Base-by-base conservation (phyloP, 306 rosid genomes). In the Crataegus laevigata region DNA sequence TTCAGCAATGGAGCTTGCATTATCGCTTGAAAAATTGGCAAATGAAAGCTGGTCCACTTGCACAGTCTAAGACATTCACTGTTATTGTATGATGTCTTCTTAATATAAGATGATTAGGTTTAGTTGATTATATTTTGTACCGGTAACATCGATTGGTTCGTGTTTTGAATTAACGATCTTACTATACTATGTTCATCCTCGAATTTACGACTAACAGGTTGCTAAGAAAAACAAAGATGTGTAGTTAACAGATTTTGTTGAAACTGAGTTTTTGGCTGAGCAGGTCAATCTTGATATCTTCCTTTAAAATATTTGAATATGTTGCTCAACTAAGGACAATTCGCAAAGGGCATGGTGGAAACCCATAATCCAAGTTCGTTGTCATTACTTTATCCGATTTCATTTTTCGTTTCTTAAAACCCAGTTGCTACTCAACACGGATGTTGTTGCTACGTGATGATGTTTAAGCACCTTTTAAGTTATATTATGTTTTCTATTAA, bases 291-390 rank as follows among this genome's bases (percentile, higher is more conserved):
- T 54, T 34, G 55, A 69, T 34, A 10, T 40, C 43, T 32, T 32
- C 36, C 36, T 5, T 32, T 32, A 87, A 80, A 84, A 90, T 92
- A 30, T 76, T 96, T 0, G 99, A 94, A 77, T 94, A 90, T 81
- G 96, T 94, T 77, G 90, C 97, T 75, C 97, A 94, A 87, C 92
- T 94, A 24, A 89, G 96, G 77, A 88, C 96, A 84, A n/a, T n/a
- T n/a, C n/a, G n/a, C n/a, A n/a, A n/a, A n/a, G n/a, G n/a, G n/a
- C n/a, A n/a, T n/a, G n/a, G n/a, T n/a, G n/a, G n/a, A n/a, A n/a
- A n/a, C n/a, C n/a, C n/a, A n/a, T n/a, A n/a, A n/a, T n/a, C n/a
- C n/a, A n/a, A n/a, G n/a, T n/a, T n/a, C n/a, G n/a, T n/a, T n/a
- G n/a, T n/a, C n/a, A n/a, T n/a, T n/a, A n/a, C n/a, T n/a, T n/a